Percentiles rank a stretch among this genome's conserved stretches.
Conservation (phyloP, 78 protist species). For the Dictyostelium firmibasis region DNA sequence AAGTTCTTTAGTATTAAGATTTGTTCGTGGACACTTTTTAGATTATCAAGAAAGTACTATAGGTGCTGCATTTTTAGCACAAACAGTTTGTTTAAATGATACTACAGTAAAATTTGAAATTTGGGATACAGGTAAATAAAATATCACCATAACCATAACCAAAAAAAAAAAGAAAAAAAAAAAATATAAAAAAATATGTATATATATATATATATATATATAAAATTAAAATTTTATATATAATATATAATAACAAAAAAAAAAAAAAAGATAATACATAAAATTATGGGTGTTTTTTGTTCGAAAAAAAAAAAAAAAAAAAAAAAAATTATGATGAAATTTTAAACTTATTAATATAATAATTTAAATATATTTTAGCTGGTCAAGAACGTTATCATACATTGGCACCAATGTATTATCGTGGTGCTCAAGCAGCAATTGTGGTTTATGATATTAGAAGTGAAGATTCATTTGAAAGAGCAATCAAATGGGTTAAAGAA, state of each 20-base stretch:
- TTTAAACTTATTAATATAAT: too few species aligned
- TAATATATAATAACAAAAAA: too few species aligned
- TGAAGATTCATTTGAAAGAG: slow-evolving; percentile 90
- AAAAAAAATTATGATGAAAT: too few species aligned
- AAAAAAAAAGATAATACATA: background rate
- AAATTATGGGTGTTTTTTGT: background rate
- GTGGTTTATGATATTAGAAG: slow-evolving; percentile 95
- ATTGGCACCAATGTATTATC: slow-evolving; percentile 98
- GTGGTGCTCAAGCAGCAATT: slow-evolving; percentile 97
- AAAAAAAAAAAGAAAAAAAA: too few species aligned
- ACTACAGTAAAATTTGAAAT: slow-evolving; percentile 97
- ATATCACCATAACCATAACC: background rate
- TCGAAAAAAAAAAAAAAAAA: too few species aligned
- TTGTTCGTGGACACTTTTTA: slow-evolving; percentile 96
- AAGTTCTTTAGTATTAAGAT: slow-evolving; percentile 92
- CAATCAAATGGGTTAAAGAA: slow-evolving; percentile 97
- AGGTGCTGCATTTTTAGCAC: slow-evolving; percentile 98
- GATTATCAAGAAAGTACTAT: slow-evolving; percentile 98
- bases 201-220: too few species aligned
- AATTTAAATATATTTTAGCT: slow-evolving; percentile 7
- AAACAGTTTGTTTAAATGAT: slow-evolving; percentile 94
- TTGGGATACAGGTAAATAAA: slow-evolving; percentile 87
- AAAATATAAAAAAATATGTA: background rate
- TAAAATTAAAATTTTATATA: too few species aligned
- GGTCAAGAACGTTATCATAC: slow-evolving; percentile 93